A percentile compares a stretch with the other conserved stretches of the same genome.
These are phyloP conservation scores for Macroventuria anomochaeta DNA, from an alignment of 2,329 filamentous ascomycete species.

Conservation along the genomic window DNA sequence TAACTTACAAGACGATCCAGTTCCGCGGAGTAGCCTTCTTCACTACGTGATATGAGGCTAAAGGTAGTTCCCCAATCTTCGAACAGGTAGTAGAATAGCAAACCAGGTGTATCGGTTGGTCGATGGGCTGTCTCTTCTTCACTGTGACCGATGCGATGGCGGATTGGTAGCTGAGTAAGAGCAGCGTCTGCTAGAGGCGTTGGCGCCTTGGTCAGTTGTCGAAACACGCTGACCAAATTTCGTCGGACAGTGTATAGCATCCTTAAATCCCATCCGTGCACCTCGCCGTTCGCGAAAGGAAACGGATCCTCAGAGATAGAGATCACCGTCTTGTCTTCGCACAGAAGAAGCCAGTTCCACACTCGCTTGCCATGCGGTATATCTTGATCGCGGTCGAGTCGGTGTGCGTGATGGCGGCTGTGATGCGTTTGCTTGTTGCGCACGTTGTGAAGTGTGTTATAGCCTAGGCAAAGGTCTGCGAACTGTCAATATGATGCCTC, in stretches of 20 bases:
- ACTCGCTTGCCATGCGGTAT: slow-evolving; percentile 60
- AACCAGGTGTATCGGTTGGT: slow-evolving; percentile 62
- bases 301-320: slow-evolving; percentile 70
- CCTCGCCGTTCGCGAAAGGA: slow-evolving; percentile 46
- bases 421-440: slow-evolving; percentile 30
- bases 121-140: slow-evolving; percentile 56
- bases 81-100: slow-evolving; percentile 71
- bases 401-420: slow-evolving; percentile 30
- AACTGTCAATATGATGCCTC: slow-evolving; percentile 7
- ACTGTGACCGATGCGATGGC: slow-evolving; percentile 53
- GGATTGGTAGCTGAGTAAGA: slow-evolving; percentile 53
- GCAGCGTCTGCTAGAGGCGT: slow-evolving; percentile 49
- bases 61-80: slow-evolving; percentile 70
- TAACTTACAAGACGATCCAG: slow-evolving; percentile 58
- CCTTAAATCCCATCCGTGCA: slow-evolving; percentile 52
- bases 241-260: slow-evolving; percentile 60
- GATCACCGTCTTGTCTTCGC: slow-evolving; percentile 73
- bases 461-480: slow-evolving; percentile 72
- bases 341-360: slow-evolving; percentile 76
- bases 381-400: slow-evolving; percentile 42
- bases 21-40: slow-evolving; percentile 56
- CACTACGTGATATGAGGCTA: slow-evolving; percentile 58
- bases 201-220: slow-evolving; percentile 64
- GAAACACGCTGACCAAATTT: slow-evolving; percentile 67
- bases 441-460: slow-evolving; percentile 66